phyloP scores from a whole-genome alignment of 1,284 basidiomycete genomes.

The Irpex sp. region DNA sequence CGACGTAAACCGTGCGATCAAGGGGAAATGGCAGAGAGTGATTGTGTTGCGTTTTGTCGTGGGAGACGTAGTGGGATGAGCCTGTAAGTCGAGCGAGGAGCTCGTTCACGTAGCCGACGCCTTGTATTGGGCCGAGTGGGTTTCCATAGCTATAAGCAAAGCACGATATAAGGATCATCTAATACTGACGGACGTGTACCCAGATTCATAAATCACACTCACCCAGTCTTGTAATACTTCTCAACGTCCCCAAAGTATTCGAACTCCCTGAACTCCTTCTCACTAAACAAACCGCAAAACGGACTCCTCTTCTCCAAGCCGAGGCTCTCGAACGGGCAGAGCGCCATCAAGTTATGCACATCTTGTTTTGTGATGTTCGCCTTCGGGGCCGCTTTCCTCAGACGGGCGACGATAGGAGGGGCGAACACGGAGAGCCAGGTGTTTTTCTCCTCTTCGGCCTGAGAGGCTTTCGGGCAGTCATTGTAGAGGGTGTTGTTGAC shows the following conservation, averaged over 20 bases:
- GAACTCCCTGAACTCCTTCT: conserved; percentile 59
- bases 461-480: conserved; percentile 57
- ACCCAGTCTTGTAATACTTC: conserved; percentile 79
- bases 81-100: conserved; percentile 72
- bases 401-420: conserved; percentile 49
- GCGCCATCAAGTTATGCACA: conserved; percentile 56
- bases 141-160: conserved; percentile 54
- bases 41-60: conserved; percentile 70
- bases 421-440: conserved; percentile 57
- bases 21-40: conserved; percentile 79
- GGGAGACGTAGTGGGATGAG: conserved; percentile 31
- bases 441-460: conserved; percentile 38
- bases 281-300: conserved; percentile 68
- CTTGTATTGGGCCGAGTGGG: conserved; percentile 64
- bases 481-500: conserved; percentile 75
- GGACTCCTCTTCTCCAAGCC: conserved; percentile 46
- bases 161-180: too few relatives aligned
- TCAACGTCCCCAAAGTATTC: conserved; percentile 74
- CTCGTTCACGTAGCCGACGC: conserved; percentile 83
- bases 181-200: too few relatives aligned
- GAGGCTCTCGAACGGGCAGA: conserved; percentile 78
- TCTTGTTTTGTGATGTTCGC: conserved; percentile 57
- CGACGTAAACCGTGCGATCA: conserved; percentile 58
- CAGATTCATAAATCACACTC: neutral
- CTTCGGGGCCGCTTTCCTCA: conserved; percentile 59